Base-by-base conservation (phyloP, 768 basidiomycete genomes). In the Amanita phalloides region DNA sequence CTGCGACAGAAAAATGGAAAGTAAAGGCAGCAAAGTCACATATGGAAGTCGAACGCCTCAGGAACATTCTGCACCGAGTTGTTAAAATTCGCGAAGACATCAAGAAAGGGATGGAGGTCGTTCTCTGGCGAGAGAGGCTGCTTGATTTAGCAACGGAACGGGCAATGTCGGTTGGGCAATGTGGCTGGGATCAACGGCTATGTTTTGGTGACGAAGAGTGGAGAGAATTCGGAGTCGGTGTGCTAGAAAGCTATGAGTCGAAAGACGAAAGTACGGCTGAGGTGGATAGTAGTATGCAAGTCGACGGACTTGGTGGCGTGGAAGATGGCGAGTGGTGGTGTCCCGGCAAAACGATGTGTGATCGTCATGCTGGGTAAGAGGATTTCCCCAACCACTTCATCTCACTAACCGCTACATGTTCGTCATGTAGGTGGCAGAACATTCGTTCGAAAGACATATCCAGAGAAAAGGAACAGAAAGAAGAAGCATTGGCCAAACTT, bases 151-250 rank as follows among this genome's bases (percentile, higher is more conserved):
- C 86, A 21, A 73, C 69, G n/a, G 77, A 77, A 41, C 75, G 86
- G 35, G 79, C 85, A 8, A 79, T 80, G 54, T 67, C 69, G n/a
- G 62, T 79, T 13, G 77, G 78, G 14, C 78, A 80, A 58, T 96
- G 92, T 65, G 91, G 93, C 4, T 93, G 91, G 82, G 92, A 96
- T 64, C 82, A 84, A 58, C 74, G 92, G 28, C 71, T 96, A 21
- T 86, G 86, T 54, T 83, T 84, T 61, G 84, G 84, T n/a, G 86
- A 90, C 44, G 81, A 82, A 53, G 86, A 89, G 62, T 90, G 81
- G 72, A 74, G 68, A 35, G 84, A 84, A 45, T 84, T 81, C 64
- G 84, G 80, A 7, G 69, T 66, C 2, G 77, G 75, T 13, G 84
- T 82, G 23, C 58, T 88, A 58, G 83, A 89, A 61, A 83, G 80